phyloP scores from a whole-genome alignment of 345 rosid genomes.

The Euclidium syriacum region DNA sequence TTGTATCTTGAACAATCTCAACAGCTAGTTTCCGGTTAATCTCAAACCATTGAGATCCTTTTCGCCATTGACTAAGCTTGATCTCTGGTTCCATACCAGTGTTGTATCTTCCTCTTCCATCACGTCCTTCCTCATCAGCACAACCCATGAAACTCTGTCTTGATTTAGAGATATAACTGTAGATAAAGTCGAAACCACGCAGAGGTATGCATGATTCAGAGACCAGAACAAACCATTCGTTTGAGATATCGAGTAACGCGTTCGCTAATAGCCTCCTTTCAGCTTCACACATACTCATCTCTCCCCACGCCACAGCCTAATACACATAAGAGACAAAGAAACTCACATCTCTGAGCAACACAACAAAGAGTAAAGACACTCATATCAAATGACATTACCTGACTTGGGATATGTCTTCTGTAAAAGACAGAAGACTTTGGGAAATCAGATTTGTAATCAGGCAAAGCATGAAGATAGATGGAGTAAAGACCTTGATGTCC shows the following conservation, averaged over 20 bases:
- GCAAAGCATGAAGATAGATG: slow-evolving; percentile 67
- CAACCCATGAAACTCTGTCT: slow-evolving; percentile 71
- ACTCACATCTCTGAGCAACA: not conserved
- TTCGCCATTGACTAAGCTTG: slow-evolving; percentile 72
- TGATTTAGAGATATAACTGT: slow-evolving; percentile 56
- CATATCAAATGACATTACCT: slow-evolving; percentile 51
- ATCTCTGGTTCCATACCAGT: slow-evolving; percentile 61
- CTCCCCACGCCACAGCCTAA: slow-evolving; percentile 86
- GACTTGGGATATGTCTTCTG: slow-evolving; percentile 81
- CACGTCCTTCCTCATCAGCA: slow-evolving; percentile 68
- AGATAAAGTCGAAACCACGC: slow-evolving; percentile 59
- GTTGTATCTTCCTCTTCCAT: slow-evolving; percentile 77
- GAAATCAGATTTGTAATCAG: slow-evolving; percentile 47
- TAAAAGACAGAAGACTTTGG: slow-evolving; percentile 61
- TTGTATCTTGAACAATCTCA: slow-evolving; percentile 51
- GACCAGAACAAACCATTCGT: slow-evolving; percentile 81
- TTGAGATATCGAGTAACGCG: slow-evolving; percentile 80
- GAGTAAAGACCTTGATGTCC: slow-evolving; percentile 63
- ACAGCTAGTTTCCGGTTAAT: slow-evolving; percentile 60
- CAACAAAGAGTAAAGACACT: slow-evolving; percentile 1
- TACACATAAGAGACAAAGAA: not conserved
- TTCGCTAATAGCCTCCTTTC: slow-evolving; percentile 89
- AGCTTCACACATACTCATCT: slow-evolving; percentile 91
- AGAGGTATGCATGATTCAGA: slow-evolving; percentile 93
- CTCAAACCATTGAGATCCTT: slow-evolving; percentile 97